Evolutionary conservation across 257 asterid species (phyloP), one percentile per base, ranked within the genome.

Genomic region (Solanum chiquidenum): DNA sequence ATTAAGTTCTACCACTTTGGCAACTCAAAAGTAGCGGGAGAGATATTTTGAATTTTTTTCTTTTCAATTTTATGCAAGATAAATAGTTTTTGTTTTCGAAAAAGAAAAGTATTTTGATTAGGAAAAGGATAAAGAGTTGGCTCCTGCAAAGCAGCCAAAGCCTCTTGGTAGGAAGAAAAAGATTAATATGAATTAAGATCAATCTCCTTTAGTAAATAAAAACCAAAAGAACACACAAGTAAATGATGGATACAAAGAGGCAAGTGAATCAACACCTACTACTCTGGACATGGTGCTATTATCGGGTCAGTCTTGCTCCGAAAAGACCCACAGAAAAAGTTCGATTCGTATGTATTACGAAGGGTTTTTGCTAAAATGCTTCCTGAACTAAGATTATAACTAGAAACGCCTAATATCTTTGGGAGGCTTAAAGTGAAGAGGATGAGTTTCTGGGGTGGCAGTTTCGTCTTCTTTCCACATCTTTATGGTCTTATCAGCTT

Each of bases 381-480:
- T 44, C 9, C 40, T 49, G 42, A 82, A 49, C 42, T 82, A 21
- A 0, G 10, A 46, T 80, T 46, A 2, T 5, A 27, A 76, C 91
- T 92, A 97, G 91, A 96, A 97, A 18, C 99, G 91, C 6, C 99
- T 93, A 34, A 96, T 92, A 86, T 95, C 99, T 92, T 90, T 96
- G 49, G 99, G 99, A 21, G 98, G 99, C 93, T 94, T 97, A 88
- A 96, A 97, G 90, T 95, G 92, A 83, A 97, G 92, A 80, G 99
- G 99, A 91, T 96, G 98, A 49, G 98, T 91, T 92, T 97, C 98
- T 3, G 98, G 97, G 29, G 99, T 93, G 7, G 99, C 99, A 16
- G 44, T 89, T 27, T 93, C 98, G 40, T 97, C 99, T 89, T 97
- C 98, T 91, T 93, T 97, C 99, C 99, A 97, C 99, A 96, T 94